Evolutionary conservation across 148 eudicot genomes (phyloP).

Genomic region (Rhododendron henanense): DNA sequence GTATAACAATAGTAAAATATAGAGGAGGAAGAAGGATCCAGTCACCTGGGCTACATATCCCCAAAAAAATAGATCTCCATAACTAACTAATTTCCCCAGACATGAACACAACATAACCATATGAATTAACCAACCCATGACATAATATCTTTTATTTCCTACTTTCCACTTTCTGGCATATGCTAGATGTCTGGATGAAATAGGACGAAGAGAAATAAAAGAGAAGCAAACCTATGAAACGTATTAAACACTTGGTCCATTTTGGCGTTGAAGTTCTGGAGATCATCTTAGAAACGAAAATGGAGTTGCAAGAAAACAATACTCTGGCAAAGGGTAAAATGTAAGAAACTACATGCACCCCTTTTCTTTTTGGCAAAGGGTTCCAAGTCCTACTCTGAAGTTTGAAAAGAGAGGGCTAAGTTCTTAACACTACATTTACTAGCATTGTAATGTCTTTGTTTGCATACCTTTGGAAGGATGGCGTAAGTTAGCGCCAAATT

Average conservation of each 20-base stretch:
- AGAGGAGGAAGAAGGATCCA: background rate
- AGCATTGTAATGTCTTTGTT: background rate
- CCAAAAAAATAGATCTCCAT: background rate
- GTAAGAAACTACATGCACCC: too few relatives aligned
- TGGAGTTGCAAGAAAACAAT: too few relatives aligned
- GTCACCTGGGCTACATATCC: background rate
- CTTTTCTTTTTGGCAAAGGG: background rate
- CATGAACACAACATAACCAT: background rate
- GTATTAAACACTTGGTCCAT: background rate
- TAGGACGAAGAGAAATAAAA: background rate
- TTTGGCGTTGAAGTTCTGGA: background rate
- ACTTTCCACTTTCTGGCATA: background rate
- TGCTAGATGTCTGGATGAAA: background rate
- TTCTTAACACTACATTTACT: background rate
- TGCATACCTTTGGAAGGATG: constrained; percentile 37
- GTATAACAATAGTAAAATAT: background rate
- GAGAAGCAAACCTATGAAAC: background rate
- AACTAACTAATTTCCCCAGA: background rate
- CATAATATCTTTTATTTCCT: background rate
- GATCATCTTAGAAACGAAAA: background rate
- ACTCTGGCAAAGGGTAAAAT: background rate
- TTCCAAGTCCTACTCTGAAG: background rate
- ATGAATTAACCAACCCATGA: background rate
- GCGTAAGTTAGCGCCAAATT: constrained; percentile 22
- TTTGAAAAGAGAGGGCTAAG: background rate